Base-by-base conservation (phyloP, 192 early-diverging fungal genomes). In the Thoreauomyces humboldtii region DNA sequence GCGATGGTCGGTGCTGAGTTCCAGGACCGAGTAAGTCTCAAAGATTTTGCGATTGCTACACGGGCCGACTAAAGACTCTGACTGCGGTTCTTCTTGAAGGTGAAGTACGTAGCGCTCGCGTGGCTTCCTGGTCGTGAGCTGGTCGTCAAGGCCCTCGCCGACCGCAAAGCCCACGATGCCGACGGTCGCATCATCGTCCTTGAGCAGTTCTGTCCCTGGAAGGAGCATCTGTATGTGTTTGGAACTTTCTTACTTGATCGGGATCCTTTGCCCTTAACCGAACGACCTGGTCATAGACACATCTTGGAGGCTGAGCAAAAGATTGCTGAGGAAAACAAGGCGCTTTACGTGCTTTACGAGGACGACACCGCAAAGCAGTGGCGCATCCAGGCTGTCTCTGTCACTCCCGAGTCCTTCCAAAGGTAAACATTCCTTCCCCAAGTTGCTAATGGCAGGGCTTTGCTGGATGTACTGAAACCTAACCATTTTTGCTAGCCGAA, bases 81-180 rank as follows among this genome's bases (percentile, higher is more conserved):
- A 19, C n/a, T 38, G n/a, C n/a, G n/a, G n/a, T 2, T 28, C 25
- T 5, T 15, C 25, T 15, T n/a, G n/a, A n/a, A 63, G 59, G 73
- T 67, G 5, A 22, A 38, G 12, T 91, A 89, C 77, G 77, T 87
- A 29, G 89, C 81, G 0, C 67, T 84, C 14, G 77, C 91, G 0
- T 98, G 94, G 94, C 75, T 94, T 21, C 95, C 94, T 21, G 95
- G 92, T 0, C 83, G 94, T 31, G 81, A 86, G 59, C 76, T 98
- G 41, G 95, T 98, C 11, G 86, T 85, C 54, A 70, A 86, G 14
- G 90, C 88, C 0, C 73, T 96, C 47, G 78, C 79, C 5, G 53
- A 50, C 1, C 35, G 77, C 31, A 50, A 55, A 43, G 80, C 86
- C 25, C 73, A 89, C 57, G 86, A 93, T 69, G 69, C 75, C 22